Conservation (phyloP, 2,329 filamentous ascomycete species). For the Fusarium proliferatum region DNA sequence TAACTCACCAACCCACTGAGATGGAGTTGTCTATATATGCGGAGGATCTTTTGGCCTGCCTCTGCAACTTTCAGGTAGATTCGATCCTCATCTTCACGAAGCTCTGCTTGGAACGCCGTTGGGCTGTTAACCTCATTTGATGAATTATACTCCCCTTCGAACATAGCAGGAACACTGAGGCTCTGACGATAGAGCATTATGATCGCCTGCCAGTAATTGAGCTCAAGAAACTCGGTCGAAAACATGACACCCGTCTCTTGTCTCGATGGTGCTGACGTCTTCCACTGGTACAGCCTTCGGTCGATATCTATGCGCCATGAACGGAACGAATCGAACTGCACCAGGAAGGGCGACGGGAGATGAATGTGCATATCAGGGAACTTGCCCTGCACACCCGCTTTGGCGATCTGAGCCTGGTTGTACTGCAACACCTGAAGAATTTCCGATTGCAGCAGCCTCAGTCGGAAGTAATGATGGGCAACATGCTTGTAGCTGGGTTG, state of each 20-base stretch:
- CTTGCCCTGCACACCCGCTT: conserved; percentile 71
- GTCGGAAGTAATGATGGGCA: conserved; percentile 89
- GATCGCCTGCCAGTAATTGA: conserved; percentile 98
- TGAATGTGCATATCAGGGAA: conserved; percentile 82
- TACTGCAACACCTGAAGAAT: conserved; percentile 94
- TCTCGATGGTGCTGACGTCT: conserved; percentile 80
- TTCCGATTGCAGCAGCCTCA: conserved; percentile 90
- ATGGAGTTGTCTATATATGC: conserved; percentile 90
- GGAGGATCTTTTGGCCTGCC: conserved; percentile 91
- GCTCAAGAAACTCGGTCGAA: conserved; percentile 86
- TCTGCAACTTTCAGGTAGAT: conserved; percentile 96
- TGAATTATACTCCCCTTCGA: conserved; percentile 81
- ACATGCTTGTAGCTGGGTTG: conserved; percentile 90
- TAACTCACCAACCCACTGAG: conserved; percentile 92
- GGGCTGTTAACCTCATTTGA: conserved; percentile 73
- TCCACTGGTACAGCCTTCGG: conserved; percentile 85
- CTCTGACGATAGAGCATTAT: conserved; percentile 97
- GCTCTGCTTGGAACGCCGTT: conserved; percentile 70
- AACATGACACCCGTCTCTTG: conserved; percentile 88
- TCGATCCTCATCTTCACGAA: conserved; percentile 84
- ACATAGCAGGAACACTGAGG: conserved; percentile 83
- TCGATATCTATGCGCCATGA: conserved; percentile 92
- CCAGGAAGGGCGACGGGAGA: conserved; percentile 85
- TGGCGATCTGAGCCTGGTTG: conserved; percentile 85
- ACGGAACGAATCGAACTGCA: conserved; percentile 84